These are phyloP conservation scores for Penicillium sp. DNA, from an alignment of 2,329 filamentous ascomycete genomes.

Conservation along the genomic window DNA sequence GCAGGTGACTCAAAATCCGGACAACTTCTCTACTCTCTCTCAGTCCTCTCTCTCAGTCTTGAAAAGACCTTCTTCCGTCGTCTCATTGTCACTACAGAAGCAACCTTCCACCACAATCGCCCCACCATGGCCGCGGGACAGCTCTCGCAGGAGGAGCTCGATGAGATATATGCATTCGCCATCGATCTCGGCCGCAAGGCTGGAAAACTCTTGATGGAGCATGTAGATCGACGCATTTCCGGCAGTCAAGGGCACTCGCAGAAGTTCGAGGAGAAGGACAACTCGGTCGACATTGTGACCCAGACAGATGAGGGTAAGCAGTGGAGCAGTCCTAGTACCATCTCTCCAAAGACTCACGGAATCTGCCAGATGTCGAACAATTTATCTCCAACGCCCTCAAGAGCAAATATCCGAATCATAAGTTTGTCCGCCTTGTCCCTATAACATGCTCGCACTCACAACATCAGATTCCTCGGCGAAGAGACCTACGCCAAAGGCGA, in stretches of 20 bases:
- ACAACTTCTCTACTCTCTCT: background rate
- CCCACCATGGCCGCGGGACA: constrained; percentile 20
- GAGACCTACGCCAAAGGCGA: constrained; percentile 69
- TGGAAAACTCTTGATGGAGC: constrained; percentile 64
- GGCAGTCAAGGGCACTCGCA: constrained; percentile 38
- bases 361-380: constrained; percentile 61
- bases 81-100: background rate
- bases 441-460: background rate
- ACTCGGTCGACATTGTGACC: constrained; percentile 73
- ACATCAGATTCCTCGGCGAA: constrained; percentile 68
- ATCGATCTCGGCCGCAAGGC: constrained; percentile 68
- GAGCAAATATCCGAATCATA: constrained; percentile 62
- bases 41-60: background rate
- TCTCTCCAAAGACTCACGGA: constrained; percentile 2
- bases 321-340: background rate
- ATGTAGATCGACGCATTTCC: constrained; percentile 55
- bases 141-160: constrained; percentile 49
- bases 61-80: background rate
- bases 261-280: constrained; percentile 65
- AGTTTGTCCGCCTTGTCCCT: constrained; percentile 47
- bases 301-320: constrained; percentile 67
- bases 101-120: background rate
- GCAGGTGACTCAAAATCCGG: constrained; percentile 7
- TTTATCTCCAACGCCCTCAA: constrained; percentile 64
- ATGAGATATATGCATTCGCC: constrained; percentile 68